Evolutionary conservation across 2,329 filamentous ascomycete genomes (phyloP), one percentile per base, ranked within the genome.

Genomic region (Basipetospora chlamydospora): DNA sequence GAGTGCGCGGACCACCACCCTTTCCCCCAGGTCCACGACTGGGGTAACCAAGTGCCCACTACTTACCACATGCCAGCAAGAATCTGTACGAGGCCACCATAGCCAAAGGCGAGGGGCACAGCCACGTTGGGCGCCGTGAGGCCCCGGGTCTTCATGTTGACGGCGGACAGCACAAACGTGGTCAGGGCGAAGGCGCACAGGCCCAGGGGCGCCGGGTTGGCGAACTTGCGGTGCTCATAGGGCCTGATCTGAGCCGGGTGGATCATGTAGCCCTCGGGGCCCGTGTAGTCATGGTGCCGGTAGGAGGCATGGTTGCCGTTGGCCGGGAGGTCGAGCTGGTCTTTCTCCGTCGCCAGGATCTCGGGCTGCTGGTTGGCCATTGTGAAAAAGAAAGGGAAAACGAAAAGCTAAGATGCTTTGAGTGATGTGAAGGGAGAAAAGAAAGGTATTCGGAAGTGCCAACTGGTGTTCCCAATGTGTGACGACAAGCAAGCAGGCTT

Each of bases 11-110:
- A n/a, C n/a, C n/a, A n/a, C n/a, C n/a, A n/a, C n/a, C n/a, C n/a
- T n/a, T n/a, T n/a, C n/a, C n/a, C n/a, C n/a, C n/a, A n/a, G n/a
- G n/a, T 9, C 5, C 3, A 29, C 21, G n/a, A n/a, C n/a, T n/a
- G n/a, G n/a, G n/a, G n/a, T n/a, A 13, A 28, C n/a, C n/a, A 12
- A 18, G 26, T 10, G 13, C 28, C 5, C 9, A 13, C 13, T 22
- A 66, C 72, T 56, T 68, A 85, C 83, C 83, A 90, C 83, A 88
- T 90, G 62, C 83, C 83, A 45, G 82, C 79, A 16, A 84, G 63
- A 35, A 88, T 65, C 62, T 90, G 83, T 28, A 87, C 73, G 12
- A 86, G 63, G 48, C 81, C 82, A 48, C 82, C 82, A 53, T 87
- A 87, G 17, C 70, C 81, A 46, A 79, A 78, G 5, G 80, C 80